Conservation (phyloP, 2,329 filamentous ascomycete species). For the Aureobasidium sp. region DNA sequence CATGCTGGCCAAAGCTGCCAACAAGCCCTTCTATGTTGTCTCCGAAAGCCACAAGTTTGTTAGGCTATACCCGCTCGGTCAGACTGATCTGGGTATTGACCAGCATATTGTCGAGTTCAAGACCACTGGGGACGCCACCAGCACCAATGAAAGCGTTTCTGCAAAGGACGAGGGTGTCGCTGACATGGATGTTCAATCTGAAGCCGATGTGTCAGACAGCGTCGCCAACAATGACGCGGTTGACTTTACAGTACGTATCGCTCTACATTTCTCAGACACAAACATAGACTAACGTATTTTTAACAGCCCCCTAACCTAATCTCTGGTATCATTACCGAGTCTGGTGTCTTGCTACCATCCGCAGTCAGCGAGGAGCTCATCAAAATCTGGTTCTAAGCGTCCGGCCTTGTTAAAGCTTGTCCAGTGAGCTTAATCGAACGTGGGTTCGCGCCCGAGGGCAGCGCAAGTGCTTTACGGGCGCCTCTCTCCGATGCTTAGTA, state of each 20-base stretch:
- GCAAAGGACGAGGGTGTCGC: constrained; percentile 20
- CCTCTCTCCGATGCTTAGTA: too few relatives aligned
- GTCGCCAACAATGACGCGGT: constrained; percentile 42
- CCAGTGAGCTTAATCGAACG: neutral
- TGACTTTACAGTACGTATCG: constrained; percentile 55
- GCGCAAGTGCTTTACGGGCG: neutral
- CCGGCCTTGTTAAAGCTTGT: neutral
- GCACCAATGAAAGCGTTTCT: constrained; percentile 6
- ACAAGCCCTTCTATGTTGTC: constrained; percentile 80
- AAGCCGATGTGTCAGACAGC: constrained; percentile 15
- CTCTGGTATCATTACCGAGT: constrained; percentile 66
- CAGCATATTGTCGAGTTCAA: constrained; percentile 70
- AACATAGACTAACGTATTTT: constrained; percentile 18
- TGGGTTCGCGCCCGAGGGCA: neutral
- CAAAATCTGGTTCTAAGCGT: constrained; percentile 44
- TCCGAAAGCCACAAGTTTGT: constrained; percentile 97
- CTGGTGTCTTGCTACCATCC: constrained; percentile 60
- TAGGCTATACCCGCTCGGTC: constrained; percentile 70
- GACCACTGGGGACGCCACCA: constrained; percentile 33
- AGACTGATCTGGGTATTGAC: constrained; percentile 71
- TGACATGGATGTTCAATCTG: constrained; percentile 21
- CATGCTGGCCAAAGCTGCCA: constrained; percentile 61
- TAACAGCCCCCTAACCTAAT: constrained; percentile 57
- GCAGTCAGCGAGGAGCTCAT: constrained; percentile 64
- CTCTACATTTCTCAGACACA: neutral